Base-by-base conservation (phyloP, 2,329 filamentous ascomycete species). In the Aureobasidium lini region DNA sequence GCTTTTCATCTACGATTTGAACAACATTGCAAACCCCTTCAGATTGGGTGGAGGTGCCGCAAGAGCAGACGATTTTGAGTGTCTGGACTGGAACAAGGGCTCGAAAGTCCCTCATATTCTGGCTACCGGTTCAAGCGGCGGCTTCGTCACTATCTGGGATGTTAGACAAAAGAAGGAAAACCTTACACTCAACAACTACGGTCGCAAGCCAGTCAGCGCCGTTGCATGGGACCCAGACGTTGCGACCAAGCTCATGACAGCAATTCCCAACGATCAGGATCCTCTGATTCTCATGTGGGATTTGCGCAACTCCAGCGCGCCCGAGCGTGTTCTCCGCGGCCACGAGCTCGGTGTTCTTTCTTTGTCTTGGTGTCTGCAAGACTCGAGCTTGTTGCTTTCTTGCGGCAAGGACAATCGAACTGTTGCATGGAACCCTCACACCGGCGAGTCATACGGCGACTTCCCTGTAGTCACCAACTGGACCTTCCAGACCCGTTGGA, bases 401-500 rank as follows among this genome's bases (percentile, higher is more conserved):
- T 95, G 88, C 65, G 95, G 94, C 66, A 97, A 97, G 76, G 94
- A 99, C 74, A 97, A 97, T 71, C 85, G 90, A 67, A 96, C 92
- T 2, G 83, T 99, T 62, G 86, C 94, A 62, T 99, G 95, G 94
- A 97, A 97, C 73, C 90, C 94, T 1, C 89, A 94, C 69, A 96
- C 88, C 2, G 93, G 93, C 57, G 85, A 94, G 70, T 81, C 84
- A 11, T 88, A 91, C 64, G 94, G 95, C 64, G 93, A 97, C 74
- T 93, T 97, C 70, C 92, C 93, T 4, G 90, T 96, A 68, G 92
- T 95, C 57, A 96, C 93, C n/a, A 99, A 97, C 74, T 99, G 94
- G 93, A 96, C 92, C 6, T 99, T 99, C 78, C 86, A 93, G 71
- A 96, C 94, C 5, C 84, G 87, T 63, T 97, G 95, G 82, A 92